Conservation (phyloP, 345 rosid genomes). For the Populus alba region DNA sequence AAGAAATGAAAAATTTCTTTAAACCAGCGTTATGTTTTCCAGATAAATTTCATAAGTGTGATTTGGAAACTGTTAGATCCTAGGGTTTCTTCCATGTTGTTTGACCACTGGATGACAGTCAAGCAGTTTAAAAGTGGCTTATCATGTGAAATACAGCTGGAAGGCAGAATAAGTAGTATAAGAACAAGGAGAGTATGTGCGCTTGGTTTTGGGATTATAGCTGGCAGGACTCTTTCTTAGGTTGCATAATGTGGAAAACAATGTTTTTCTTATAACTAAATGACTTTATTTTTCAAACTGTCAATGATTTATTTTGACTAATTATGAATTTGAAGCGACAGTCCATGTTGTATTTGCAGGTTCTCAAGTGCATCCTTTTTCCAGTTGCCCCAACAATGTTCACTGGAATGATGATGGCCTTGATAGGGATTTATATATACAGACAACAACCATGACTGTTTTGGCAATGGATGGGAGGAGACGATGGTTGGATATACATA, state of each 20-base stretch:
- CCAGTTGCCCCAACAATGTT: constrained; percentile 56
- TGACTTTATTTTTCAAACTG: not conserved
- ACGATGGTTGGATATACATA: constrained; percentile 90
- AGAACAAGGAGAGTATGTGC: not conserved
- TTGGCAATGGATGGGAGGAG: constrained; percentile 99
- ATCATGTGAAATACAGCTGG: not conserved
- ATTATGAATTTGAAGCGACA: not conserved
- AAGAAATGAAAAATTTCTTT: not conserved
- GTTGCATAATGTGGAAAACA: constrained; percentile 1
- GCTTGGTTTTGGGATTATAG: not conserved
- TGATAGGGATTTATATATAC: constrained; percentile 86
- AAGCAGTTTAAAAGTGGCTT: not conserved
- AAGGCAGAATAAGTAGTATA: not conserved
- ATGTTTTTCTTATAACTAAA: not conserved
- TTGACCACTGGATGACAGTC: not conserved
- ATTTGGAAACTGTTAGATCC: too few species aligned
- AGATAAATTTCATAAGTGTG: not conserved
- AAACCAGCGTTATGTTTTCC: not conserved
- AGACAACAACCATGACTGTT: constrained; percentile 74
- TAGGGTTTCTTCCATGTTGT: not conserved
- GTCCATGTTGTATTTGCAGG: constrained; percentile 41
- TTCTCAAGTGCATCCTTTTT: constrained; percentile 40
- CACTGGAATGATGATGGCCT: constrained; percentile 85
- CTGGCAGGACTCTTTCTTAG: constrained; percentile 2
- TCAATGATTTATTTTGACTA: not conserved